Base-by-base conservation (phyloP, 345 rosid genomes). In the Orychophragmus violaceus region DNA sequence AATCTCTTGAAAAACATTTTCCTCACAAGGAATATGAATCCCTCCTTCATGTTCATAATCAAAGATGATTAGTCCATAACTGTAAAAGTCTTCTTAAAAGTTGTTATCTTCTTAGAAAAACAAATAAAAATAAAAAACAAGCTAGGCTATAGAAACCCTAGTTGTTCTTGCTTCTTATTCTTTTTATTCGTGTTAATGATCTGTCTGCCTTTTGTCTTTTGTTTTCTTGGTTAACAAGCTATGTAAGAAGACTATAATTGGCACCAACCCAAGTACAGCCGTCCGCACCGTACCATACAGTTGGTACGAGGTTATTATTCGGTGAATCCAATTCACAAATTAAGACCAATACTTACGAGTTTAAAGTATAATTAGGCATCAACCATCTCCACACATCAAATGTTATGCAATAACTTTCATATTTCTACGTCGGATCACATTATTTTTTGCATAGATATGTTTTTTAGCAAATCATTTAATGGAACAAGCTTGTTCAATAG, bases 21-120 rank as follows among this genome's bases (percentile, higher is more conserved):
- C 84, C 3, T 84, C 88, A 53, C 95, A 85, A 11, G 88, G 89
- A 44, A 88, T 42, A 68, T 69, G 80, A 36, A 88, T 76, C 21
- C 82, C 88, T 25, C 83, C 84, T 42, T 79, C 79, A 37, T 84
- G 86, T 9, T 81, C 80, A 60, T 70, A 86, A 2, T 86, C 91
- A 74, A 81, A 80, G n/a, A n/a, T n/a, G n/a, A 30, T 30, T 8
- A 30, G n/a, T 30, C 6, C 9, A 30, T 30, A 64, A 65, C 45
- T 39, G 5, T 17, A 41, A 28, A 41, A 17, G 33, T 52, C 50
- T 51, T 59, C 5, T 29, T 21, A n/a, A 54, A n/a, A 62, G 39
- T 1, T 44, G 37, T 14, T 58, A 72, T 57, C 35, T 49, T 58
- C 71, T 30, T 59, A 49, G 71, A 27, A 27, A 55, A 55, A 49